Percentiles rank a stretch among this genome's conserved stretches.
phyloP scores from a whole-genome alignment of 208 protist genomes.

The Trypanosoma rangeli region DNA sequence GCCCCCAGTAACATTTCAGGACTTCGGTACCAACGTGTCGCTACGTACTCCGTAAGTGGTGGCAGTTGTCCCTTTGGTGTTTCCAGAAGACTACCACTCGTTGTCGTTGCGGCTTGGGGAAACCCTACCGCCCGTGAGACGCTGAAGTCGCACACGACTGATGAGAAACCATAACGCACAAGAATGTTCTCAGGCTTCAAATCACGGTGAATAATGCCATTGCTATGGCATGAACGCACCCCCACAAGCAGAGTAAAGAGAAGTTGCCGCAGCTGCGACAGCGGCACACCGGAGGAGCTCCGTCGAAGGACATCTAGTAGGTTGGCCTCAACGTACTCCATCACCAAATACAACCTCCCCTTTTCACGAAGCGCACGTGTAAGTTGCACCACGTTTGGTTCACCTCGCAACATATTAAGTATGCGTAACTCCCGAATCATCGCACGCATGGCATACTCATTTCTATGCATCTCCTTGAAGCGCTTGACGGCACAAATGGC shows the following conservation, averaged over 20 bases:
- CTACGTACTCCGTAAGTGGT: conserved; percentile 88
- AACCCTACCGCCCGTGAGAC: conserved; percentile 60
- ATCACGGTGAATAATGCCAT: conserved; percentile 92
- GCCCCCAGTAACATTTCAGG: conserved; percentile 92
- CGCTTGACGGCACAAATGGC: conserved; percentile 93
- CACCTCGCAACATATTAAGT: conserved; percentile 83
- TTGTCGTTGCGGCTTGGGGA: not conserved
- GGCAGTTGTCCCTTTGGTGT: not conserved
- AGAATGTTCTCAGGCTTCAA: conserved; percentile 94
- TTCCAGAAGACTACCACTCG: conserved; percentile 16
- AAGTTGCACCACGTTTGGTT: conserved; percentile 92
- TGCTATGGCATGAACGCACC: conserved; percentile 88
- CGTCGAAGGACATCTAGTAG: conserved; percentile 89
- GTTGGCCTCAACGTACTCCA: conserved; percentile 92
- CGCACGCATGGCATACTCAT: conserved; percentile 86
- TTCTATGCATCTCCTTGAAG: conserved; percentile 92
- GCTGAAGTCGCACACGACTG: conserved; percentile 91
- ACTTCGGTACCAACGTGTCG: conserved; percentile 92
- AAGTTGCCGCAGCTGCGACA: conserved; percentile 53
- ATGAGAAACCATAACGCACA: conserved; percentile 50
- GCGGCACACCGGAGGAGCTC: conserved; percentile 46
- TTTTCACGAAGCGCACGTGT: conserved; percentile 86
- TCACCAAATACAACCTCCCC: conserved; percentile 91
- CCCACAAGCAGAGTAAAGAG: conserved; percentile 91
- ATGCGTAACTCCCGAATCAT: conserved; percentile 93